Conservation (phyloP, 2,329 filamentous ascomycete genomes). For the Fusarium dlaminii region DNA sequence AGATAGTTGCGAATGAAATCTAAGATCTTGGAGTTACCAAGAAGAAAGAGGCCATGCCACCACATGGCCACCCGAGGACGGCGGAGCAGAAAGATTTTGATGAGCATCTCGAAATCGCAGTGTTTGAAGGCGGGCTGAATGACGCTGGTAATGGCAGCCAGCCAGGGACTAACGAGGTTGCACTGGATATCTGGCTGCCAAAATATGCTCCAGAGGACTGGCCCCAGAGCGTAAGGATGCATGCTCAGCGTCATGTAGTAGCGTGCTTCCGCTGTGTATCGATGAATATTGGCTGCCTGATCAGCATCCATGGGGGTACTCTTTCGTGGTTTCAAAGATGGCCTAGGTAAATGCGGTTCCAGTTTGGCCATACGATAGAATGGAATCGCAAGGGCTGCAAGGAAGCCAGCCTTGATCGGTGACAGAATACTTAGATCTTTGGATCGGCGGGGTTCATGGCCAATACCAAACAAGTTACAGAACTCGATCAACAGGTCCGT, state of each 20-base stretch:
- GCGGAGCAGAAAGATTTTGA: conserved; percentile 38
- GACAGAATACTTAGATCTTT: conserved; percentile 23
- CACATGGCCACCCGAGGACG: conserved; percentile 43
- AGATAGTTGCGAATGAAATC: conserved; percentile 40
- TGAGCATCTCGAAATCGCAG: conserved; percentile 37
- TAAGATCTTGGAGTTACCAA: conserved; percentile 32
- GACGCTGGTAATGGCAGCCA: conserved; percentile 37
- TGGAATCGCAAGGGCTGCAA: conserved; percentile 40
- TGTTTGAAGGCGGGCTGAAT: conserved; percentile 33
- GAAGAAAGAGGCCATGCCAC: conserved; percentile 44
- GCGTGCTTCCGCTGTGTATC: conserved; percentile 32
- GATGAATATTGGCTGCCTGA: conserved; percentile 23
- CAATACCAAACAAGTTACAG: conserved; percentile 40
- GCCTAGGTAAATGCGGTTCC: conserved; percentile 35
- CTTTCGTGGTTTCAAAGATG: conserved; percentile 16
- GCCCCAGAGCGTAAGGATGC: conserved; percentile 38
- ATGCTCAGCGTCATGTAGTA: conserved; percentile 48
- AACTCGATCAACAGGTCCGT: conserved; percentile 40
- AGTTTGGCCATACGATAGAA: conserved; percentile 43
- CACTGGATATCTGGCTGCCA: conserved; percentile 45
- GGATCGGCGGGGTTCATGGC: conserved; percentile 20
- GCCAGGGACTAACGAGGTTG: conserved; percentile 45
- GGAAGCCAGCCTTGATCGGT: conserved; percentile 40
- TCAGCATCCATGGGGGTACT: conserved; percentile 2
- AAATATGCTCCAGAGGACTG: conserved; percentile 46